Conservation (phyloP, 202 grass and related monocot species). For the Saccharum hybrid region DNA sequence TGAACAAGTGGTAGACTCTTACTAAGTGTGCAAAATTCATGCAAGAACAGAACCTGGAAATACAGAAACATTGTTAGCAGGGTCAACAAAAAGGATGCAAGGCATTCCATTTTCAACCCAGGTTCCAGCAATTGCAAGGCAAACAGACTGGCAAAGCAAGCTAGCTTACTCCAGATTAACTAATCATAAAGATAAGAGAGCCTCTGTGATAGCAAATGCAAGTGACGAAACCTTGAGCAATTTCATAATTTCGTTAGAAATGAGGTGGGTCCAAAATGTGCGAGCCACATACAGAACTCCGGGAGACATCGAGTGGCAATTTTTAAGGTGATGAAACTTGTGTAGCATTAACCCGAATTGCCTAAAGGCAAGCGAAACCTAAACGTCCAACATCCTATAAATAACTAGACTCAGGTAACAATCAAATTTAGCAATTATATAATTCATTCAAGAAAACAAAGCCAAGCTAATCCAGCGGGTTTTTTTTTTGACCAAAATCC, state of each 20-base stretch:
- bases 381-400: conserved; percentile 4
- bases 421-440: conserved; percentile 25
- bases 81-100: conserved; percentile 23
- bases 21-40: conserved; percentile 94
- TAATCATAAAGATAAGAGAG: conserved; percentile 17
- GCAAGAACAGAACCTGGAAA: conserved; percentile 92
- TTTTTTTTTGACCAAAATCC: too few species aligned
- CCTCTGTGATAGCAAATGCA: neutral
- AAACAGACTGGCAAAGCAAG: conserved; percentile 34
- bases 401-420: conserved; percentile 23
- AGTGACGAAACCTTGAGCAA: neutral
- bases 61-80: conserved; percentile 35
- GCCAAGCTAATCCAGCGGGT: conserved; percentile 11
- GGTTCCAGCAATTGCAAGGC: conserved; percentile 19
- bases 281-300: neutral
- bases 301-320: neutral
- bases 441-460: conserved; percentile 11
- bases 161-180: conserved; percentile 25
- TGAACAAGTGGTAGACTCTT: conserved; percentile 96
- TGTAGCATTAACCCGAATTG: conserved; percentile 26
- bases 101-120: conserved; percentile 22
- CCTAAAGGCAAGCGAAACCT: conserved; percentile 16
- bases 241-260: conserved; percentile 19
- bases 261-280: neutral
- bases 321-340: conserved; percentile 13